Conservation (phyloP, 306 rosid species). For the Psophocarpus tetragonolobus region DNA sequence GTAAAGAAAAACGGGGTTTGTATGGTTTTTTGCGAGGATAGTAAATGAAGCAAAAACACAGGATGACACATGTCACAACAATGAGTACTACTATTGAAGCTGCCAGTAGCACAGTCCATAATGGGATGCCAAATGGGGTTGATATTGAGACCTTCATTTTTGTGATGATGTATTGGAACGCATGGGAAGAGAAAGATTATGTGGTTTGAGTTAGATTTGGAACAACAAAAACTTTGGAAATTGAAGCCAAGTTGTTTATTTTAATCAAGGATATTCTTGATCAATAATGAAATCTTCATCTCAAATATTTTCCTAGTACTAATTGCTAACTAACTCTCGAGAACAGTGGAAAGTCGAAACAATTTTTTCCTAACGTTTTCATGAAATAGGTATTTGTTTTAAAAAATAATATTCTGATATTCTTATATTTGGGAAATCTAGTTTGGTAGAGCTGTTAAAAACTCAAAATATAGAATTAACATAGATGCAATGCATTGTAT, state of each 20-base stretch:
- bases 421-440: too few relatives aligned
- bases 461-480: too few relatives aligned
- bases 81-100: slow-evolving; percentile 16
- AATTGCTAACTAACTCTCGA: not conserved
- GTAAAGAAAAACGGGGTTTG: slow-evolving; percentile 30
- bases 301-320: not conserved
- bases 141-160: slow-evolving; percentile 32
- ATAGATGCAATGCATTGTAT: too few relatives aligned
- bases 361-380: not conserved
- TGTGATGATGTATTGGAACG: not conserved
- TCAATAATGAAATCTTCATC: not conserved
- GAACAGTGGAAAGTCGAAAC: not conserved
- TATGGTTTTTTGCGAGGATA: slow-evolving; percentile 20
- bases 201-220: not conserved
- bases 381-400: too few relatives aligned
- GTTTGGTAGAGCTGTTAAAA: too few relatives aligned
- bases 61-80: slow-evolving; percentile 16
- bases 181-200: not conserved
- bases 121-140: slow-evolving; percentile 41
- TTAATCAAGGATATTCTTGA: too few relatives aligned
- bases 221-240: not conserved
- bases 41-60: slow-evolving; percentile 21
- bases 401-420: too few relatives aligned
- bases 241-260: not conserved
- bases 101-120: slow-evolving; percentile 44